Conservation (phyloP, 1,139 yeast species). For the Saccharomycopsis crataegensis region DNA sequence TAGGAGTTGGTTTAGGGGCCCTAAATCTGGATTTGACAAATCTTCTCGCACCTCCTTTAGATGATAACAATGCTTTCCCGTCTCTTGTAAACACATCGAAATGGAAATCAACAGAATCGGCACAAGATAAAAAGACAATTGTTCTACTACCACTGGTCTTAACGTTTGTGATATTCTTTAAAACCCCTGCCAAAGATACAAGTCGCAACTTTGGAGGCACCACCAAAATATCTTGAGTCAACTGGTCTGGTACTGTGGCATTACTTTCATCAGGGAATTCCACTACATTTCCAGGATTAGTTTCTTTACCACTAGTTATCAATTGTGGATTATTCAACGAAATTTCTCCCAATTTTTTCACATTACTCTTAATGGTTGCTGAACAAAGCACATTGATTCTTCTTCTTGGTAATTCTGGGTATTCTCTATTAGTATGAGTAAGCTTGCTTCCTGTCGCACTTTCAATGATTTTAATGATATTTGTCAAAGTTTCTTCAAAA, state of each 20-base stretch:
- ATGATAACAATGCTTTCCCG: constrained; percentile 22
- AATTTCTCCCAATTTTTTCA: constrained; percentile 70
- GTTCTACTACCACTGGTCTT: constrained; percentile 38
- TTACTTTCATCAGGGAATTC: constrained; percentile 1
- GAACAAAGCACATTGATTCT: constrained; percentile 84
- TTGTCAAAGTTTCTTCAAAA: constrained; percentile 83
- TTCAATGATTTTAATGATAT: constrained; percentile 53
- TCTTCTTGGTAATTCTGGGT: constrained; percentile 55
- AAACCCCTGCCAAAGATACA: constrained; percentile 65
- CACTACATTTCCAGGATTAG: background rate
- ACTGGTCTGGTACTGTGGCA: constrained; percentile 76
- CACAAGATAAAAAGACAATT: constrained; percentile 84
- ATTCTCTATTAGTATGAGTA: constrained; percentile 26
- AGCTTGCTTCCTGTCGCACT: constrained; percentile 37
- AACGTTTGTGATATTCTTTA: constrained; percentile 35
- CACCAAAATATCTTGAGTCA: constrained; percentile 65
- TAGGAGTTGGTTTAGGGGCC: background rate
- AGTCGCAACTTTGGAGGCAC: constrained; percentile 89
- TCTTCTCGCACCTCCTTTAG: constrained; percentile 5
- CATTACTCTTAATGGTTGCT: constrained; percentile 84
- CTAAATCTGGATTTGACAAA: background rate
- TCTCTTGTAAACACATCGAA: constrained; percentile 56
- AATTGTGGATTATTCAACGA: constrained; percentile 66
- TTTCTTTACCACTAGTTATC: constrained; percentile 35
- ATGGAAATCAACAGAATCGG: constrained; percentile 93